Conservation (phyloP, 352 stramenopile species). For the Globisporangium spiculum region DNA sequence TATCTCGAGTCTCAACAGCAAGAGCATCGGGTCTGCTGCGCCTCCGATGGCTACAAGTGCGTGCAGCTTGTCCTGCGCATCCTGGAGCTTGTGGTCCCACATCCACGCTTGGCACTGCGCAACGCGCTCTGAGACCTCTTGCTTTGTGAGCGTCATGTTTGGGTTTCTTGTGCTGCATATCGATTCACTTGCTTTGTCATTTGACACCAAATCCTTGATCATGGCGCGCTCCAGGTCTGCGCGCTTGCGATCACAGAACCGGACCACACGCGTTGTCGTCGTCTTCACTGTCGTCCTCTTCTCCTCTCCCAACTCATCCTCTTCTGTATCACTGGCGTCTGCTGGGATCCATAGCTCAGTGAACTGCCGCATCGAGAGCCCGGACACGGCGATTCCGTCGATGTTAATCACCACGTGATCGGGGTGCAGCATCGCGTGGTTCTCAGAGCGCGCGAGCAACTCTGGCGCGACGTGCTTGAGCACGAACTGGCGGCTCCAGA, state of each 20-base stretch:
- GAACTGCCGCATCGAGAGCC: constrained; percentile 31
- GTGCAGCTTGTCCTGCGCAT: constrained; percentile 12
- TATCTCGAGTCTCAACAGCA: constrained; percentile 28
- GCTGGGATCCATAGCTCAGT: constrained; percentile 26
- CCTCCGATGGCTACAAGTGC: constrained; percentile 11
- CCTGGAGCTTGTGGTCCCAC: constrained; percentile 30
- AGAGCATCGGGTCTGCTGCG: constrained; percentile 23
- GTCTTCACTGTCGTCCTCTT: not conserved
- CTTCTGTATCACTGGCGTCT: not conserved
- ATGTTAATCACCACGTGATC: constrained; percentile 36
- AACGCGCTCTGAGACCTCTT: constrained; percentile 19
- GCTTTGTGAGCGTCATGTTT: not conserved
- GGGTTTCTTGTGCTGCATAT: not conserved
- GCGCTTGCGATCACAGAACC: constrained; percentile 33
- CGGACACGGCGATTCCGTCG: constrained; percentile 19
- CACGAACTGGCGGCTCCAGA: constrained; percentile 45
- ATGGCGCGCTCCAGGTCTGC: constrained; percentile 32
- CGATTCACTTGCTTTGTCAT: no score
- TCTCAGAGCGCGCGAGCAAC: constrained; percentile 15
- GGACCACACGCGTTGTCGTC: constrained; percentile 8
- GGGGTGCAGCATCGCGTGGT: constrained; percentile 21
- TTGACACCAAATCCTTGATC: constrained; percentile 24
- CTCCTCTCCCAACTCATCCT: not conserved
- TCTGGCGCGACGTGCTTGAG: constrained; percentile 25
- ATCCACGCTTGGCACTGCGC: constrained; percentile 22